A percentile compares a stretch with the other conserved stretches of the same genome.
Evolutionary conservation across 1,284 basidiomycete genomes (phyloP).

Genomic region (Bjerkandera adusta): DNA sequence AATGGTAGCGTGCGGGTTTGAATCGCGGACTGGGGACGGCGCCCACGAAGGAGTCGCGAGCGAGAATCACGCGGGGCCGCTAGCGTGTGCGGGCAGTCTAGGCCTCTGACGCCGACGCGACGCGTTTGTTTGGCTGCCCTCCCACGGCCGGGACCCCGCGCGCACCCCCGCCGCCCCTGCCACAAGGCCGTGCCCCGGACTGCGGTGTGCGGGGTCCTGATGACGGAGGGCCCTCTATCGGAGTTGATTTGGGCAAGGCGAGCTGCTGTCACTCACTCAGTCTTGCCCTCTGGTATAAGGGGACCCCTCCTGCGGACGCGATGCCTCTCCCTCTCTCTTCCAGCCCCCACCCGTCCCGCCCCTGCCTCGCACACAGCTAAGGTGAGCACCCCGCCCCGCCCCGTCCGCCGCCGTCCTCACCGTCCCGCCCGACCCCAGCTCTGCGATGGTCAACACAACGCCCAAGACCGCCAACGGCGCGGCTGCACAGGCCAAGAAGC

Average conservation of each 20-base stretch:
- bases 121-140: slow-evolving; percentile 20
- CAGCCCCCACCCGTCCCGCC: slow-evolving; percentile 20
- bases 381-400: slow-evolving; percentile 9
- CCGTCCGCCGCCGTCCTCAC: neutral
- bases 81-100: slow-evolving; percentile 6
- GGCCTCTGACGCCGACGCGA: slow-evolving; percentile 19
- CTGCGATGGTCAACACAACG: slow-evolving; percentile 24
- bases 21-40: too few species aligned
- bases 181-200: neutral
- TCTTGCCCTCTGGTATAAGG: slow-evolving; percentile 30
- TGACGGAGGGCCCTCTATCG: slow-evolving; percentile 27
- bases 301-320: slow-evolving; percentile 23
- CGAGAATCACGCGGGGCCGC: neutral
- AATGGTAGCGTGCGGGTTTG: too few species aligned
- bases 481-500: slow-evolving; percentile 26
- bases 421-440: slow-evolving; percentile 1
- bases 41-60: too few species aligned
- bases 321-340: slow-evolving; percentile 27
- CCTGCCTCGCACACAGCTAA: slow-evolving; percentile 17
- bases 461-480: slow-evolving; percentile 16
- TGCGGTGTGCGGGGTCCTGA: slow-evolving; percentile 23
- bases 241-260: slow-evolving; percentile 26
- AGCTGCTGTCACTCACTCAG: slow-evolving; percentile 24
- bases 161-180: slow-evolving; percentile 6
- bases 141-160: slow-evolving; percentile 16